Evolutionary conservation across 208 protist genomes (phyloP).

Genomic region (Acanthamoeba sp.): DNA sequence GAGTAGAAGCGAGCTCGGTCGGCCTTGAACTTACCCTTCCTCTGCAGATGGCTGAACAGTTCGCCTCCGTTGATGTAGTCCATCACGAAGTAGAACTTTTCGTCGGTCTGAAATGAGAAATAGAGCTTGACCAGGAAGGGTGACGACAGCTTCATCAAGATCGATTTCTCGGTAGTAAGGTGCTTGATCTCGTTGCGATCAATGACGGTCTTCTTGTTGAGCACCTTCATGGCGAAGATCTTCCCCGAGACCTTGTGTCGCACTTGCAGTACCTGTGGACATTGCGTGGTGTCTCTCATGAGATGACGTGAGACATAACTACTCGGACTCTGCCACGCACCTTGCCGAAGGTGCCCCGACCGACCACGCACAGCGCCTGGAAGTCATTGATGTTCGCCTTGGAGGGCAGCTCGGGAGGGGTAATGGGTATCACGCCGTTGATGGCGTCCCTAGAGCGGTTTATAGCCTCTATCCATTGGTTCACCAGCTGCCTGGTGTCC

Average conservation of each 20-base stretch:
- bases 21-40: slow-evolving; percentile 72
- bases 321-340: too few species aligned
- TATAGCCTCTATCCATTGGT: neutral
- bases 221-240: slow-evolving; percentile 92
- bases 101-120: slow-evolving; percentile 96
- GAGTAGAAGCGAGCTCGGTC: slow-evolving; percentile 42
- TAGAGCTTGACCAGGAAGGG: slow-evolving; percentile 93
- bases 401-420: neutral
- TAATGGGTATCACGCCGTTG: neutral
- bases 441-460: neutral
- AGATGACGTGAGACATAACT: too few species aligned
- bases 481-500: neutral
- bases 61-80: slow-evolving; percentile 94
- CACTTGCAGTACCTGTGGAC: slow-evolving; percentile 83
- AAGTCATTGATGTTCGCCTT: neutral
- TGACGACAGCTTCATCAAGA: slow-evolving; percentile 83
- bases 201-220: slow-evolving; percentile 87
- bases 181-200: slow-evolving; percentile 85
- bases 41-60: slow-evolving; percentile 94
- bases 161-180: slow-evolving; percentile 87
- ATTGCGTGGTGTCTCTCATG: too few species aligned
- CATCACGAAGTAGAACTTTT: slow-evolving; percentile 95
- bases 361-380: neutral
- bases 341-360: too few species aligned
- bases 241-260: slow-evolving; percentile 85